Evolutionary conservation across 345 rosid genomes (phyloP).

Genomic region (Isatis tinctoria): DNA sequence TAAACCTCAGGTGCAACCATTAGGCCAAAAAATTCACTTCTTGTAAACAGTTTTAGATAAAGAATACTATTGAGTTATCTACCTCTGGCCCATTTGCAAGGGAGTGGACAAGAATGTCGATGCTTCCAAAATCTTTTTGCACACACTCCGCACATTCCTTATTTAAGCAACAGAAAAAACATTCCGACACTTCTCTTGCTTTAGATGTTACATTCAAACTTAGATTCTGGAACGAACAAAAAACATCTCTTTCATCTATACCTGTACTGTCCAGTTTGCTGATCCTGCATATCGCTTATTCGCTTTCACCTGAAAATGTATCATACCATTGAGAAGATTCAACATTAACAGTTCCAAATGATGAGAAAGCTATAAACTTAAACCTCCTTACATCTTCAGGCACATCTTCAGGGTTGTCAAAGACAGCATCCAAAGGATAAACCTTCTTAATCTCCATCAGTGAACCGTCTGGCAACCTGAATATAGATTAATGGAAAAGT

Average conservation of each 20-base stretch:
- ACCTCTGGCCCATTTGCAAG: slow-evolving; percentile 99
- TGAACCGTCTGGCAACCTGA: slow-evolving; percentile 89
- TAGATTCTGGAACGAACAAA: background rate
- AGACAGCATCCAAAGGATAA: slow-evolving; percentile 91
- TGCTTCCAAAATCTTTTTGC: slow-evolving; percentile 75
- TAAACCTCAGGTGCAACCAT: slow-evolving; percentile 23
- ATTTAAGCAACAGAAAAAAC: slow-evolving; percentile 9
- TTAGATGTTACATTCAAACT: background rate
- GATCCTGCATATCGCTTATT: slow-evolving; percentile 92
- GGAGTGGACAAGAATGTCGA: slow-evolving; percentile 93
- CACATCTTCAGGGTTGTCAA: slow-evolving; percentile 71
- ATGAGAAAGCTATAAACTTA: background rate
- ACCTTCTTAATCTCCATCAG: slow-evolving; percentile 88
- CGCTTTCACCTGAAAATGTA: slow-evolving; percentile 56
- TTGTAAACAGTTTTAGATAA: background rate
- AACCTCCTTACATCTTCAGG: slow-evolving; percentile 78
- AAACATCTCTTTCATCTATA: slow-evolving; percentile 24
- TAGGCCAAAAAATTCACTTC: background rate
- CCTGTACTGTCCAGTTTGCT: slow-evolving; percentile 95
- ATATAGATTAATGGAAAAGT: slow-evolving; percentile 1
- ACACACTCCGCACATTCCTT: slow-evolving; percentile 93
- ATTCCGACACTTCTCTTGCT: background rate
- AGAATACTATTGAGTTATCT: slow-evolving; percentile 1
- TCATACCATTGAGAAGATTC: background rate
- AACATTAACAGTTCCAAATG: background rate